Conservation (phyloP, 352 stramenopile genomes). For the Globisporangium splendens region DNA sequence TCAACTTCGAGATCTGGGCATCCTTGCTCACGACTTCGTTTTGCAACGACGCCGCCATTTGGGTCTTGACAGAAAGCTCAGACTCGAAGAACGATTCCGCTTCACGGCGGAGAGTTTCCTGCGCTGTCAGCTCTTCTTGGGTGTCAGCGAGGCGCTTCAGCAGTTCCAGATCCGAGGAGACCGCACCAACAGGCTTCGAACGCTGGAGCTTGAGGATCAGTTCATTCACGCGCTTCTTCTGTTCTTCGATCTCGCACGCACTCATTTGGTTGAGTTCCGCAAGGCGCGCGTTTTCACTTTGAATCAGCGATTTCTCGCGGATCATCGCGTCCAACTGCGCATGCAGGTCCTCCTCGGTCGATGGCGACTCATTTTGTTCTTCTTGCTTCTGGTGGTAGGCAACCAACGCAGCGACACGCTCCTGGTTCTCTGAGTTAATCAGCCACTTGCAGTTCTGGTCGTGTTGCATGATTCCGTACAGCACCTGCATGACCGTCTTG, state of each 20-base stretch:
- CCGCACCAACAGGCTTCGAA: neutral
- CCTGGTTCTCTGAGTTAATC: constrained; percentile 41
- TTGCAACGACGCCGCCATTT: constrained; percentile 38
- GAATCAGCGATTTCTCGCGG: constrained; percentile 56
- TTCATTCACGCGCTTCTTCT: constrained; percentile 19
- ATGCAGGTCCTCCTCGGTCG: constrained; percentile 39
- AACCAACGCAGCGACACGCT: constrained; percentile 45
- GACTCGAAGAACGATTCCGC: constrained; percentile 44
- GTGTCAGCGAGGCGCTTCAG: constrained; percentile 31
- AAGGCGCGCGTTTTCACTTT: constrained; percentile 51
- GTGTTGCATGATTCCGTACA: constrained; percentile 61
- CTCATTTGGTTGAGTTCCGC: constrained; percentile 32
- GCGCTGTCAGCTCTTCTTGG: constrained; percentile 32
- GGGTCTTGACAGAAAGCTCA: constrained; percentile 34
- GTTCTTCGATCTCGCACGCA: constrained; percentile 23
- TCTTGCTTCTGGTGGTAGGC: constrained; percentile 40
- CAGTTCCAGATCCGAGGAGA: constrained; percentile 20
- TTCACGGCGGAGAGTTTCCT: constrained; percentile 48
- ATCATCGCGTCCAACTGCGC: constrained; percentile 55
- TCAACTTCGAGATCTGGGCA: constrained; percentile 10
- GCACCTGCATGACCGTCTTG: constrained; percentile 52
- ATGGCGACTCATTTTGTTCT: constrained; percentile 15
- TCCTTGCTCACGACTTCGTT: constrained; percentile 17
- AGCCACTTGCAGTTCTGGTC: constrained; percentile 58
- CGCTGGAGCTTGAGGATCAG: constrained; percentile 12